Evolutionary conservation across 208 protist species (phyloP).

Genomic region (Acanthamoeba royreba): DNA sequence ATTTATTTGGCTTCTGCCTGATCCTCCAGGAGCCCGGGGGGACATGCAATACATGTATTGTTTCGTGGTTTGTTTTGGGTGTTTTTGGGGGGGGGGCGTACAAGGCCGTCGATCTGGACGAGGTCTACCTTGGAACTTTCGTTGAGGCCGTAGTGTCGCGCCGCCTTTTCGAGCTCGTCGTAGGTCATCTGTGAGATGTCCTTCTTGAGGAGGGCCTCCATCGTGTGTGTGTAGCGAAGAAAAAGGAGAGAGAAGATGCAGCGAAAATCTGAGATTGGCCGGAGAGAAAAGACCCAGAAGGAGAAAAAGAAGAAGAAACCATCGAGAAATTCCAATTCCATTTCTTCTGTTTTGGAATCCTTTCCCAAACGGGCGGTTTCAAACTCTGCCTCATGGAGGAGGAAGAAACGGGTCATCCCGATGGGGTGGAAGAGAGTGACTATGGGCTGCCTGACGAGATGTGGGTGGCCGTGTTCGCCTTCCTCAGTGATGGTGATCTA

Average conservation of each 20-base stretch:
- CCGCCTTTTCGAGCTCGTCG: conserved; percentile 30
- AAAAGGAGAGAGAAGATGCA: not conserved
- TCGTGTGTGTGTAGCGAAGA: not conserved
- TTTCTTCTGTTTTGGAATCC: too few relatives aligned
- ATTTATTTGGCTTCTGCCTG: too few relatives aligned
- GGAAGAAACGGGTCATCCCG: too few relatives aligned
- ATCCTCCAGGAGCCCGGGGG: not conserved
- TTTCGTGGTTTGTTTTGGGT: not conserved
- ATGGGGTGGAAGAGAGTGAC: not conserved
- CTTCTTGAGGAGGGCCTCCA: not conserved
- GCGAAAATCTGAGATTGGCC: not conserved
- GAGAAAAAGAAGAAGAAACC: not conserved
- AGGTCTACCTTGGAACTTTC: not conserved
- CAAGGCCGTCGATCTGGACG: conserved; percentile 37
- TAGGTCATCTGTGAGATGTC: conserved; percentile 40
- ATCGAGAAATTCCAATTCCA: too few relatives aligned
- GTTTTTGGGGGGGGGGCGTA: not conserved
- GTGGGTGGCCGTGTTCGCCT: not conserved
- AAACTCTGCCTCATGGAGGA: too few relatives aligned
- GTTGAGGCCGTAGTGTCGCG: not conserved
- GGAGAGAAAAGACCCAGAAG: not conserved
- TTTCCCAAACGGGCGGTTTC: too few relatives aligned
- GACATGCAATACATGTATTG: not conserved
- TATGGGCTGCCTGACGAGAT: not conserved
- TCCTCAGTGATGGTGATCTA: not conserved